Evolutionary conservation across 1,139 yeast genomes (phyloP).

Genomic region (Saccharomyces hybrid): DNA sequence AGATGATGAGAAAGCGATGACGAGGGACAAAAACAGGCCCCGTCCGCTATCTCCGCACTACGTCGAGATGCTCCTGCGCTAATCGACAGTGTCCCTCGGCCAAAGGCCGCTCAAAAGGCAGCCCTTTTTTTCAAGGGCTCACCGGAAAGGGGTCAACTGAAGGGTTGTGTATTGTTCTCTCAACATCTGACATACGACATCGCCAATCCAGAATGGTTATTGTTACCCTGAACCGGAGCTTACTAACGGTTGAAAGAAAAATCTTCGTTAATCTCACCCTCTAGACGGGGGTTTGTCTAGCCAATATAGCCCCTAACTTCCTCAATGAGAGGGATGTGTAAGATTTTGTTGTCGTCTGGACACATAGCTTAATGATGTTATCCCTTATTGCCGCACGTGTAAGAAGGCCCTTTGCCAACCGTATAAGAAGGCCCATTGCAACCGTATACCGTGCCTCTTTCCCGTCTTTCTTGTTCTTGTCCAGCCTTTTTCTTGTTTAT

Average conservation of each 20-base stretch:
- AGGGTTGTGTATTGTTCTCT: not conserved
- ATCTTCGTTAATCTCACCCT: not conserved
- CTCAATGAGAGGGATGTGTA: not conserved
- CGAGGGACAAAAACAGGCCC: not conserved
- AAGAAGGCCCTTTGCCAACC: not conserved
- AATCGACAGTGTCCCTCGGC: not conserved
- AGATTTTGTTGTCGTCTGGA: not conserved
- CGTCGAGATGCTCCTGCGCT: not conserved
- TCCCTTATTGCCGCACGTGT: not conserved
- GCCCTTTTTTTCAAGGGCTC: not conserved
- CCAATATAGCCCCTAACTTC: not conserved
- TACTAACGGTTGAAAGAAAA: not conserved
- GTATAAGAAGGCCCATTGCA: too few species aligned
- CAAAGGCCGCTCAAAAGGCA: not conserved
- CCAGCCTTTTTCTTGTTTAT: too few species aligned
- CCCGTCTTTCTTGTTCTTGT: too few species aligned
- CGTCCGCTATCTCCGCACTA: not conserved
- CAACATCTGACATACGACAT: not conserved
- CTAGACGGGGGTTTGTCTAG: not conserved
- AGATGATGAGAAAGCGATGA: not conserved
- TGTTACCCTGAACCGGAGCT: not conserved
- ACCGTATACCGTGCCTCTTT: too few species aligned
- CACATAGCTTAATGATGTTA: not conserved
- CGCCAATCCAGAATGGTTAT: not conserved
- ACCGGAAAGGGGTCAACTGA: not conserved